A percentile compares a stretch with the other conserved stretches of the same genome.
Conservation (phyloP, 208 protist genomes). For the Trypanosoma grayi region DNA sequence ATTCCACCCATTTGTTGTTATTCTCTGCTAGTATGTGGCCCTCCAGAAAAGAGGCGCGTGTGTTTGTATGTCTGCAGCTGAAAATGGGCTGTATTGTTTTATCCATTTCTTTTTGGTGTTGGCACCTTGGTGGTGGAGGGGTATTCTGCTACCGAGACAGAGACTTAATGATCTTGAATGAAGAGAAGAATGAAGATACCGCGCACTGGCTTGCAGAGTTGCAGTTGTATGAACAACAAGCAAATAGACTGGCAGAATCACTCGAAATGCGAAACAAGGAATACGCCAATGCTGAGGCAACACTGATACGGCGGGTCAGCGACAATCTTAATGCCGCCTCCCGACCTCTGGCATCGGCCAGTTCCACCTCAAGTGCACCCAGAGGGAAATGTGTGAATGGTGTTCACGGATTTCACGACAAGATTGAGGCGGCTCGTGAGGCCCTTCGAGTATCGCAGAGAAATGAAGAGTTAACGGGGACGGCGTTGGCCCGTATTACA, state of each 20-base stretch:
- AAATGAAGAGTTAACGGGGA: slow-evolving; percentile 14
- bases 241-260: slow-evolving; percentile 2
- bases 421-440: slow-evolving; percentile 8
- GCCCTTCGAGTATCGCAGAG: slow-evolving; percentile 2
- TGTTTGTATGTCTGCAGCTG: not conserved
- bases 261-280: slow-evolving; percentile 8
- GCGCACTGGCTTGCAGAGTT: slow-evolving; percentile 7
- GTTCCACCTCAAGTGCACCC: not conserved
- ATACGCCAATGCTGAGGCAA: not conserved
- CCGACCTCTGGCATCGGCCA: not conserved
- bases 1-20: not conserved
- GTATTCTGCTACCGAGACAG: not conserved
- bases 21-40: not conserved
- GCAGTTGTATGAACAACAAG: slow-evolving; percentile 8
- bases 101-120: slow-evolving; percentile 1
- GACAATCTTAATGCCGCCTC: slow-evolving; percentile 1
- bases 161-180: not conserved
- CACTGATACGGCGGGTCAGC: not conserved
- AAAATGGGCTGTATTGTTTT: too few species aligned
- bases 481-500: slow-evolving; percentile 14
- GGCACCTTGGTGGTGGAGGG: not conserved
- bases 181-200: not conserved
- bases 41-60: not conserved
- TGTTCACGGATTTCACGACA: not conserved
- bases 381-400: not conserved